Percentiles rank a stretch among this genome's conserved stretches.
Conservation (phyloP, 441 rosid genomes). For the Geranium incanum region DNA sequence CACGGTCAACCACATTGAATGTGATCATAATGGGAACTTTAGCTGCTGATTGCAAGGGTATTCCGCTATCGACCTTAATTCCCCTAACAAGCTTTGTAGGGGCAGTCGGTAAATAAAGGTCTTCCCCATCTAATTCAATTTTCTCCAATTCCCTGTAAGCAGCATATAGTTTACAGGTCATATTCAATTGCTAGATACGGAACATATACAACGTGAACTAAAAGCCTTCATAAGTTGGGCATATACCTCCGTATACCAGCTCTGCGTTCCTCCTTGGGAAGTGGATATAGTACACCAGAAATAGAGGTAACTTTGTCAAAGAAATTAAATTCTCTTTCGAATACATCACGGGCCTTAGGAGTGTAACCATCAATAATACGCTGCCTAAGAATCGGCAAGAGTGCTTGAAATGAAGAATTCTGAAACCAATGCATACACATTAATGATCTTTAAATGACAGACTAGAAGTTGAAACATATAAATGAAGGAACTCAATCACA, state of each 20-base stretch:
- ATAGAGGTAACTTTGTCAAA: constrained; percentile 89
- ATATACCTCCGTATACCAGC: constrained; percentile 83
- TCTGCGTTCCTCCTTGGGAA: constrained; percentile 92
- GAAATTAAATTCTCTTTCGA: constrained; percentile 84
- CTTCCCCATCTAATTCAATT: constrained; percentile 82
- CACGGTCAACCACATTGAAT: constrained; percentile 81
- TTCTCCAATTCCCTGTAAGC: constrained; percentile 77
- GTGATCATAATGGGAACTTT: constrained; percentile 96
- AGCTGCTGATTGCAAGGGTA: constrained; percentile 95
- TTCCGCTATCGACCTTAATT: constrained; percentile 84
- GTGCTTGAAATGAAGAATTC: constrained; percentile 62
- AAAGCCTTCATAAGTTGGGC: constrained; percentile 15
- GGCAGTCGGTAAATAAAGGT: constrained; percentile 93
- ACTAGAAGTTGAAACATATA: neutral
- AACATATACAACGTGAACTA: neutral
- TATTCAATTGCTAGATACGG: constrained; percentile 20
- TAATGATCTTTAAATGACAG: constrained; percentile 16
- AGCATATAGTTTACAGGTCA: constrained; percentile 18
- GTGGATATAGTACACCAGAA: constrained; percentile 65
- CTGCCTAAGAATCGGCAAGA: constrained; percentile 72
- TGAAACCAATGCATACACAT: constrained; percentile 31
- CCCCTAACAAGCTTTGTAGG: constrained; percentile 82
- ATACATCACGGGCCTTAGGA: constrained; percentile 66
- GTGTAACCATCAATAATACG: constrained; percentile 77
- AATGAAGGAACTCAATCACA: constrained; percentile 4